These are phyloP conservation scores for Trebouxia sp. DNA, from an alignment of 139 green algal species.

Conservation along the genomic window DNA sequence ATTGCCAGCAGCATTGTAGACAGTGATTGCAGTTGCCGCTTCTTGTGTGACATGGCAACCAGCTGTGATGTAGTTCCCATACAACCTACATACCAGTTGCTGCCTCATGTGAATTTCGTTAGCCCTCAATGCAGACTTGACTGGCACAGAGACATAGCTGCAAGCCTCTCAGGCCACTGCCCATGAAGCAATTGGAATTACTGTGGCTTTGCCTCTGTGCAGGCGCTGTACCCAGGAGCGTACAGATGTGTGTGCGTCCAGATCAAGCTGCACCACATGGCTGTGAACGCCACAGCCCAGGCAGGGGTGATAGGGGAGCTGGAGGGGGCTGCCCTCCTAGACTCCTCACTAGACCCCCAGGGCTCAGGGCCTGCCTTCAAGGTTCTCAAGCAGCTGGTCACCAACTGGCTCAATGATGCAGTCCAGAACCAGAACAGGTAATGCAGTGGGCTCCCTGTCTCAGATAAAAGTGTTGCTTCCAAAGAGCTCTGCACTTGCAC, in stretches of 20 bases:
- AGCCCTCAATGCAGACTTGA: too few species aligned
- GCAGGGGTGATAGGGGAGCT: constrained; percentile 66
- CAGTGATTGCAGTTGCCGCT: too few species aligned
- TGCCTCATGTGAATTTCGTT: too few species aligned
- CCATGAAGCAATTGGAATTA: too few species aligned
- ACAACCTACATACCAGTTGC: too few species aligned
- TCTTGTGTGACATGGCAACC: too few species aligned
- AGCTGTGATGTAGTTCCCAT: too few species aligned
- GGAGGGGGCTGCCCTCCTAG: constrained; percentile 61
- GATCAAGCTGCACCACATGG: constrained; percentile 83
- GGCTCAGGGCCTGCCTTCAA: constrained; percentile 57
- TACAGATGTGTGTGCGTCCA: constrained; percentile 87
- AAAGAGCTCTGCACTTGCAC: too few species aligned
- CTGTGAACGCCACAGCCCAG: constrained; percentile 72
- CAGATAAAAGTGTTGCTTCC: too few species aligned
- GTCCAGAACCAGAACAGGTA: constrained; percentile 60
- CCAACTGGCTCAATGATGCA: constrained; percentile 76
- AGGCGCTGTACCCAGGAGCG: constrained; percentile 71
- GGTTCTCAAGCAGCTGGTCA: constrained; percentile 69
- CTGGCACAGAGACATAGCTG: too few species aligned
- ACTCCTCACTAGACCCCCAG: constrained; percentile 38
- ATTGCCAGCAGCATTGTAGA: too few species aligned
- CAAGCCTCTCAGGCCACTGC: too few species aligned
- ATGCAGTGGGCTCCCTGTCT: not conserved
- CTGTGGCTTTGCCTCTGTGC: not conserved